Evolutionary conservation across 768 basidiomycete genomes (phyloP).

Genomic region (Pleurotus citrinopileatus): DNA sequence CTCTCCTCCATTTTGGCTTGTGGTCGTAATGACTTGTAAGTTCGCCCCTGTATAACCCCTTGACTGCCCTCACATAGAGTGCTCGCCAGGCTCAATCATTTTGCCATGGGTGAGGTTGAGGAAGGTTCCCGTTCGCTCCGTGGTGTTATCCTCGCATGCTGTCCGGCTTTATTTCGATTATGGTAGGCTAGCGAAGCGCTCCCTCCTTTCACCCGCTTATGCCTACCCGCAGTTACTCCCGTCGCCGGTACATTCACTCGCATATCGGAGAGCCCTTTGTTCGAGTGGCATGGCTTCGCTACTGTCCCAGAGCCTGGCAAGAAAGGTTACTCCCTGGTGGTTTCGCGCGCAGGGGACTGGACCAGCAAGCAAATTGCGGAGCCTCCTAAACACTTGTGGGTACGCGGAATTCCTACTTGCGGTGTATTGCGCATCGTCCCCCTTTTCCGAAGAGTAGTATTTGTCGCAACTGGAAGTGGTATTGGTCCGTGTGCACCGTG

Average conservation of each 20-base stretch:
- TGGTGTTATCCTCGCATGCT: slow-evolving; percentile 53
- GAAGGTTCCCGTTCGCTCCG: slow-evolving; percentile 50
- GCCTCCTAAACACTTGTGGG: slow-evolving; percentile 54
- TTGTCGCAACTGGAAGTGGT: slow-evolving; percentile 57
- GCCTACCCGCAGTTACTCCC: slow-evolving; percentile 31
- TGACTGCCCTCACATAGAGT: neutral
- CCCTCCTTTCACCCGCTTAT: neutral
- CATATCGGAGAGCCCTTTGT: slow-evolving; percentile 43
- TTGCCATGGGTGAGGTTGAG: slow-evolving; percentile 60
- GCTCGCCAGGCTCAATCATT: slow-evolving; percentile 40
- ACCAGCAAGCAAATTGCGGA: slow-evolving; percentile 49
- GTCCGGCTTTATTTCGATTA: slow-evolving; percentile 61
- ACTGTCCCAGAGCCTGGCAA: slow-evolving; percentile 47
- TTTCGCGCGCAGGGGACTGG: slow-evolving; percentile 61
- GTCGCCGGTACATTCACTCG: slow-evolving; percentile 45
- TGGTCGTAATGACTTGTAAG: slow-evolving; percentile 45
- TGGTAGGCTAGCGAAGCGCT: slow-evolving; percentile 28
- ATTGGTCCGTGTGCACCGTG: slow-evolving; percentile 61
- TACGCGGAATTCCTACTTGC: slow-evolving; percentile 54
- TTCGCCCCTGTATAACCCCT: neutral
- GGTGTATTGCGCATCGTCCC: slow-evolving; percentile 54
- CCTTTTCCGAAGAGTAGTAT: slow-evolving; percentile 51
- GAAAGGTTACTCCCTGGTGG: slow-evolving; percentile 52
- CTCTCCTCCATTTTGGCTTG: slow-evolving; percentile 53
- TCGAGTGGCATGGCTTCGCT: slow-evolving; percentile 61